Conservation (phyloP, 805 yeast genomes). For the Myxozyma kluyveri region DNA sequence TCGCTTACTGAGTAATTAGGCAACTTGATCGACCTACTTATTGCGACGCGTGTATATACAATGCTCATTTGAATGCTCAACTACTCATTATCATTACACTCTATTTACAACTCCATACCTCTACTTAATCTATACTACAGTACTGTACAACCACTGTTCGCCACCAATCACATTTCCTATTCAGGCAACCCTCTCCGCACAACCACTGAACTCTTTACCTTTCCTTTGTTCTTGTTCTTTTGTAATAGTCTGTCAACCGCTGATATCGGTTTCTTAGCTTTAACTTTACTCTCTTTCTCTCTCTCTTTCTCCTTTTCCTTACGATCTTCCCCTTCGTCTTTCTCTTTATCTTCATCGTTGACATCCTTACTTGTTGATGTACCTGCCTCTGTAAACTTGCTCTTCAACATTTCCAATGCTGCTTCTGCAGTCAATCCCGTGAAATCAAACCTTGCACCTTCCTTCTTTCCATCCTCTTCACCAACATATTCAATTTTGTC, state of each 20-base stretch:
- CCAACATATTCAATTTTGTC: background rate
- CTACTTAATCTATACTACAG: too few species aligned
- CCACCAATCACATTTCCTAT: too few species aligned
- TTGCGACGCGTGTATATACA: too few species aligned
- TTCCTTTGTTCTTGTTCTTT: slow-evolving; percentile 2
- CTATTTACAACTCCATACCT: too few species aligned
- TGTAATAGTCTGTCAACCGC: slow-evolving; percentile 4
- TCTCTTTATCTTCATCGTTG: background rate
- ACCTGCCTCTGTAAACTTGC: background rate
- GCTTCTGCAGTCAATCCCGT: slow-evolving; percentile 10
- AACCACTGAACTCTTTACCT: too few species aligned
- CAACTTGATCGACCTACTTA: too few species aligned
- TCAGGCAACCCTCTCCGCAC: too few species aligned
- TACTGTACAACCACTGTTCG: too few species aligned
- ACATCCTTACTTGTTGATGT: background rate
- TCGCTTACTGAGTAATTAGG: too few species aligned
- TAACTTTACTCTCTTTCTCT: background rate
- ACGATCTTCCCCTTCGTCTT: background rate
- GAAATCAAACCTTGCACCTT: slow-evolving; percentile 4
- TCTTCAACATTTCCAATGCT: slow-evolving; percentile 3
- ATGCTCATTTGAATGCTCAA: too few species aligned
- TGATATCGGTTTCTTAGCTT: slow-evolving; percentile 3
- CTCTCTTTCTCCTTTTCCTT: background rate
- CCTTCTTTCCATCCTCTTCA: background rate
- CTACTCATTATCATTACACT: too few species aligned